Evolutionary conservation across 768 basidiomycete species (phyloP).

Genomic region (Ramaria sp.): DNA sequence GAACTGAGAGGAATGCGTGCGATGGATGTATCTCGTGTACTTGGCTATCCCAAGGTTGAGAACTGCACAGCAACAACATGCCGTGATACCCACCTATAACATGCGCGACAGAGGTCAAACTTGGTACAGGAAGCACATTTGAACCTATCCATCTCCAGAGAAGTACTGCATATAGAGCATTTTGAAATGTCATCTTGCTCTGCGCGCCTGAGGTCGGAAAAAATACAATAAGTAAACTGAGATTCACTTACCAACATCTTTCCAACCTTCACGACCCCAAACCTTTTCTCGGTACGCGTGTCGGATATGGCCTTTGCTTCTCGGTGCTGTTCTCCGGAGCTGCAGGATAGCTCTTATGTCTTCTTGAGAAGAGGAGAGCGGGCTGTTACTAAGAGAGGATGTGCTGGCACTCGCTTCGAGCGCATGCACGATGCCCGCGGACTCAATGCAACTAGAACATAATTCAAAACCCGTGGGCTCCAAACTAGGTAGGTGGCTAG

Average conservation of each 20-base stretch:
- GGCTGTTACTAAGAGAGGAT: conserved; percentile 6
- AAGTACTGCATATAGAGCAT: conserved; percentile 75
- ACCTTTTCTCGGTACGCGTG: conserved; percentile 83
- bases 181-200: conserved; percentile 66
- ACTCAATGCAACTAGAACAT: conserved; percentile 70
- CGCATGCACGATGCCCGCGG: conserved; percentile 69
- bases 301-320: conserved; percentile 61
- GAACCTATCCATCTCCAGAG: conserved; percentile 54
- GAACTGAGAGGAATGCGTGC: conserved; percentile 75
- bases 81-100: conserved; percentile 50
- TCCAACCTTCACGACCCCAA: conserved; percentile 80
- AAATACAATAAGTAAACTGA: neutral
- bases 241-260: conserved; percentile 64
- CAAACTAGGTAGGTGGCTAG: conserved; percentile 3
- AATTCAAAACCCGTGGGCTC: conserved; percentile 60
- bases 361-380: conserved; percentile 38
- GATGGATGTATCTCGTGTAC: conserved; percentile 88
- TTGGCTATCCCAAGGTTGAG: conserved; percentile 36
- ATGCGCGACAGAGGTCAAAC: conserved; percentile 73
- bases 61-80: neutral
- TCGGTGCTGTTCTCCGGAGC: conserved; percentile 58
- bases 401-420: conserved; percentile 41
- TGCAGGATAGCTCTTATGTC: conserved; percentile 42
- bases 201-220: conserved; percentile 20
- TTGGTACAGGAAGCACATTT: conserved; percentile 77